phyloP scores from a whole-genome alignment of 23 red algal genomes.

The Gracilaria domingensis region DNA sequence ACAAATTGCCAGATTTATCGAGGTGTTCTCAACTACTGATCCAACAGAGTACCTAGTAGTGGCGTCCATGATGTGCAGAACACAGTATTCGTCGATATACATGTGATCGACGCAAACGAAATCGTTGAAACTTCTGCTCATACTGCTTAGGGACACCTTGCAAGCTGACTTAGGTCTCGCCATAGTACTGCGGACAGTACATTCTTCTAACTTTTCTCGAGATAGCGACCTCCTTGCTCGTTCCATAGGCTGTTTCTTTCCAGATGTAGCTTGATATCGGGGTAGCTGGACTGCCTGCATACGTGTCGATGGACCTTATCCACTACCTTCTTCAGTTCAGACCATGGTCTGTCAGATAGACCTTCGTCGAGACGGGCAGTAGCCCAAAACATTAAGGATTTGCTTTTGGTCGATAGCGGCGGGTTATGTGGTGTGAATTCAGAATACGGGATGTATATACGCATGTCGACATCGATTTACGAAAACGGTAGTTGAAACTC shows the following conservation, averaged over 20 bases:
- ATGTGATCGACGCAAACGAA: not conserved
- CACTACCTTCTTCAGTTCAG: not conserved
- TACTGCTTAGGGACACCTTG: not conserved
- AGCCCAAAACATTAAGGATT: not conserved
- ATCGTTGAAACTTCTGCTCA: not conserved
- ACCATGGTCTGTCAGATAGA: not conserved
- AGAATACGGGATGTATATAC: not conserved
- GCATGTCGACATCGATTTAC: not conserved
- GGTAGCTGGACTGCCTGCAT: slow-evolving; percentile 6
- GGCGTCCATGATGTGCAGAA: not conserved
- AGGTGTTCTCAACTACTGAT: not conserved
- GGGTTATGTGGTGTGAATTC: not conserved
- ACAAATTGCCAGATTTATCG: not conserved
- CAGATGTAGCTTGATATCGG: slow-evolving; percentile 14
- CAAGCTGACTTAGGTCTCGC: not conserved
- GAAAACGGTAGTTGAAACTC: not conserved
- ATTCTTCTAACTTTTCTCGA: not conserved
- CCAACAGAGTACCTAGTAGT: not conserved
- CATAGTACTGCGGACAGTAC: not conserved
- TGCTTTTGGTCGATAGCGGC: not conserved
- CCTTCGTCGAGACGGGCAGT: slow-evolving; percentile 1
- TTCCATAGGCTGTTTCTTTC: slow-evolving; percentile 18
- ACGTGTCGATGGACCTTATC: slow-evolving; percentile 29
- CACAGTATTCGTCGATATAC: not conserved
- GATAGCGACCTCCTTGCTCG: not conserved